These are phyloP conservation scores for Kwoniella pini DNA, from an alignment of 768 basidiomycete species.

Conservation along the genomic window DNA sequence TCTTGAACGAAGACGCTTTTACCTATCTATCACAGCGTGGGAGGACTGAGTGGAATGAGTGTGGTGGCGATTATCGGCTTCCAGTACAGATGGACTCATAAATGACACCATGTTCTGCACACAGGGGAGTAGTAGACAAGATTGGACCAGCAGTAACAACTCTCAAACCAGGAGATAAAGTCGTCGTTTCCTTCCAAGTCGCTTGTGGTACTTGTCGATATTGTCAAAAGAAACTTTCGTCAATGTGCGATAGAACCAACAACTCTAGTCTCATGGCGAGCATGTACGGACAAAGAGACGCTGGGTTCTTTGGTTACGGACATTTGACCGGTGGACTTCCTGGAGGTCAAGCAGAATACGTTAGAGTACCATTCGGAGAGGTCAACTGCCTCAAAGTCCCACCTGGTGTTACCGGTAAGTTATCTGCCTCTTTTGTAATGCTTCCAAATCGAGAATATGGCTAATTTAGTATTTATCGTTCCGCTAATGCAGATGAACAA, in stretches of 20 bases:
- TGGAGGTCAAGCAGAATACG: conserved; percentile 75
- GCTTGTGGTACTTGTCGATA: conserved; percentile 71
- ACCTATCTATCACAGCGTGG: too few species aligned
- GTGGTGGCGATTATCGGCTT: too few species aligned
- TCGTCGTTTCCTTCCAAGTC: conserved; percentile 66
- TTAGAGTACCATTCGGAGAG: conserved; percentile 64
- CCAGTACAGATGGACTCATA: too few species aligned
- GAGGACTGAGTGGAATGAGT: too few species aligned
- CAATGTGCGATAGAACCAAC: conserved; percentile 74
- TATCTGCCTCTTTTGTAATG: conserved; percentile 28
- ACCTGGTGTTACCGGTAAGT: conserved; percentile 66
- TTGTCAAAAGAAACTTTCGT: conserved; percentile 72
- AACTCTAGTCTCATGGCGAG: conserved; percentile 60
- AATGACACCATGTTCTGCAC: too few species aligned
- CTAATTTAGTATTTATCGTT: conserved; percentile 5
- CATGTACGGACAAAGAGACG: conserved; percentile 60
- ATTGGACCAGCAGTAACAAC: conserved; percentile 68
- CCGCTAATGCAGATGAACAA: conserved; percentile 26
- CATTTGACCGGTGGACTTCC: conserved; percentile 62
- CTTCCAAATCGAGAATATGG: not conserved
- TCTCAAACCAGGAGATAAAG: conserved; percentile 62
- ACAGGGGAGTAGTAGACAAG: conserved; percentile 68
- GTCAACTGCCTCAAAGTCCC: conserved; percentile 73
- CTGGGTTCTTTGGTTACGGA: conserved; percentile 62
- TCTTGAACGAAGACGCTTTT: too few species aligned